Conservation (phyloP, 2,329 filamentous ascomycete genomes). For the Rhytidhysteron rufulum region DNA sequence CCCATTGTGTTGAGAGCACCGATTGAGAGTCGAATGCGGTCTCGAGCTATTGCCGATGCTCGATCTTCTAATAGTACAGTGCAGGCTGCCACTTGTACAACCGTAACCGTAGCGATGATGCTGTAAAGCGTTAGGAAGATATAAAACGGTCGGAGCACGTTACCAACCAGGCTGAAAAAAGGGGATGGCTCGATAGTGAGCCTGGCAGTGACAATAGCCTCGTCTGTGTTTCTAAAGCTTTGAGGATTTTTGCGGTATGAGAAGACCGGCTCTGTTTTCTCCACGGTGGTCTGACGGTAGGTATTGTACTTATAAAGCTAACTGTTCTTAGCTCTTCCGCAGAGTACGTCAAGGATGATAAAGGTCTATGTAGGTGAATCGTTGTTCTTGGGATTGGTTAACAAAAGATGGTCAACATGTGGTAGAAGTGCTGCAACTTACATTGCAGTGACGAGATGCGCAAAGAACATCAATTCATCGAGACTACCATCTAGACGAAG, state of each 20-base stretch:
- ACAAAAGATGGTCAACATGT: neutral
- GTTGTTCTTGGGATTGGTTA: conserved; percentile 14
- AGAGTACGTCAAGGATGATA: conserved; percentile 31
- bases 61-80: conserved; percentile 44
- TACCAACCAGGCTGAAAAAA: no score
- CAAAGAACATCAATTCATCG: conserved; percentile 90
- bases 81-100: conserved; percentile 60
- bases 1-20: conserved; percentile 67
- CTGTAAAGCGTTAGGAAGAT: conserved; percentile 55
- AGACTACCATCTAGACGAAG: conserved; percentile 64
- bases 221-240: conserved; percentile 72
- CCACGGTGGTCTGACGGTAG: conserved; percentile 46
- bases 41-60: conserved; percentile 62
- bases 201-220: conserved; percentile 69
- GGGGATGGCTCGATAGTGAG: no score
- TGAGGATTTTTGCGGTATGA: conserved; percentile 75
- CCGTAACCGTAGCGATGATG: conserved; percentile 23
- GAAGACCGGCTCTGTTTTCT: conserved; percentile 35
- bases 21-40: conserved; percentile 74
- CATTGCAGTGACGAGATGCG: conserved; percentile 66
- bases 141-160: conserved; percentile 66
- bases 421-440: conserved; percentile 11
- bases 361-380: conserved; percentile 38
- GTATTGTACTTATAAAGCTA: conserved; percentile 57
- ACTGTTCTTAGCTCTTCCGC: conserved; percentile 37